Base-by-base conservation (phyloP, 257 asterid species). In the Solanum virginianum region DNA sequence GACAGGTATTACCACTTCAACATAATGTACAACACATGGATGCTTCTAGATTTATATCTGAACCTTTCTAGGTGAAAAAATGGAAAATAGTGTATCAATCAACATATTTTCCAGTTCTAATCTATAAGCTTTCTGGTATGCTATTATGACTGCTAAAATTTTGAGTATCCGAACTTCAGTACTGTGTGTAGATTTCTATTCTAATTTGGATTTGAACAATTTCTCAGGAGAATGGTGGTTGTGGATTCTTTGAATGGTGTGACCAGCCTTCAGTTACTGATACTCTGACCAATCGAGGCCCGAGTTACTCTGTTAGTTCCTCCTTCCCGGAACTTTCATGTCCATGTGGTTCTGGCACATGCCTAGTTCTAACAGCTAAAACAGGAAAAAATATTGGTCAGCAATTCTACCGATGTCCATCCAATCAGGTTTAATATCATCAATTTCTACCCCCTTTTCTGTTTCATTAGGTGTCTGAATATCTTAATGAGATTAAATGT, bases 171-270 rank as follows among this genome's bases (percentile, higher is more conserved):
- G 5, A 14, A 22, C 20, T 47, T 47, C 1, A 74, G 12, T 47
- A 74, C 41, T 74, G n/a, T 13, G n/a, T 74, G 22, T 15, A 15
- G 39, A 39, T 60, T 62, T 14, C 8, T 18, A 15, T n/a, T 20
- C 43, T 85, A 5, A 79, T 62, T 3, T 15, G 32, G 6, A 43
- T 41, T 15, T 45, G 41, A 51, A 10, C n/a, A 36, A 18, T 80
- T 84, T 24, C 43, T 85, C 60, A 85, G 87, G 87, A 85, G 49
- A 80, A 63, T 68, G 85, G 87, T 66, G 87, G 87, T 24, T 85
- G 87, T 80, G 87, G 84, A 66, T 85, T 85, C 87, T 85, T 85
- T 22, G 75, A 80, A 66, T 85, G 87, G 87, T 80, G 87, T 68
- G 85, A 80, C 82, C 60, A 85, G 49, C 80, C 74, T 22, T 81